A percentile compares a stretch with the other conserved stretches of the same genome.
phyloP scores from a whole-genome alignment of 106 monocot species.

The Dendrobium catenatum region DNA sequence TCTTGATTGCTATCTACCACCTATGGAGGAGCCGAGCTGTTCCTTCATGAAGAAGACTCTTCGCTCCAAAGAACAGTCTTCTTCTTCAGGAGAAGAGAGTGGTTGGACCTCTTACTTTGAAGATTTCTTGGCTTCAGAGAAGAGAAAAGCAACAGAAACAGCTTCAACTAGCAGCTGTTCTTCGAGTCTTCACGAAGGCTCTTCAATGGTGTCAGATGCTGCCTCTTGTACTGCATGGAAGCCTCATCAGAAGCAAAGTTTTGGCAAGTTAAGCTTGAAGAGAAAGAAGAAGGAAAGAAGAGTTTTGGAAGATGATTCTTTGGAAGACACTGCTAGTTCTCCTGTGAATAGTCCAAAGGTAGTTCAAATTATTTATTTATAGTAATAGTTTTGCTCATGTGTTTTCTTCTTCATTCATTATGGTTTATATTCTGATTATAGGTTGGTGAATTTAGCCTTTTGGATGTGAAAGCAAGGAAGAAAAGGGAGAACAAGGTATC shows the following conservation, averaged over 20 bases:
- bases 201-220: slow-evolving; percentile 38
- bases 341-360: slow-evolving; percentile 24
- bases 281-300: slow-evolving; percentile 15
- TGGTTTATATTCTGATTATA: not conserved
- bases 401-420: not conserved
- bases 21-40: not conserved
- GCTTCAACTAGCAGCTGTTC: not conserved
- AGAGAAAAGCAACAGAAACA: not conserved
- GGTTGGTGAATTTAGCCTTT: slow-evolving; percentile 5
- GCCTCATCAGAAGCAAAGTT: not conserved
- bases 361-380: not conserved
- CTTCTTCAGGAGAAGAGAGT: slow-evolving; percentile 13
- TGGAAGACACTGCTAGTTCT: slow-evolving; percentile 48
- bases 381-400: not conserved
- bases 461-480: slow-evolving; percentile 6
- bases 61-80: not conserved
- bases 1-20: not conserved
- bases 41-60: no score
- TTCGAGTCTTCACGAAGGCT: not conserved
- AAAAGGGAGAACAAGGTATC: slow-evolving; percentile 2
- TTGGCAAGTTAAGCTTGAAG: slow-evolving; percentile 18
- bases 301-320: slow-evolving; percentile 20
- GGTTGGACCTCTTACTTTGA: slow-evolving; percentile 22
- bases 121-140: slow-evolving; percentile 12
- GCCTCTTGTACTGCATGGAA: slow-evolving; percentile 25